phyloP scores from a whole-genome alignment of 192 early-diverging fungal genomes.

The Rhizophagus clarus region DNA sequence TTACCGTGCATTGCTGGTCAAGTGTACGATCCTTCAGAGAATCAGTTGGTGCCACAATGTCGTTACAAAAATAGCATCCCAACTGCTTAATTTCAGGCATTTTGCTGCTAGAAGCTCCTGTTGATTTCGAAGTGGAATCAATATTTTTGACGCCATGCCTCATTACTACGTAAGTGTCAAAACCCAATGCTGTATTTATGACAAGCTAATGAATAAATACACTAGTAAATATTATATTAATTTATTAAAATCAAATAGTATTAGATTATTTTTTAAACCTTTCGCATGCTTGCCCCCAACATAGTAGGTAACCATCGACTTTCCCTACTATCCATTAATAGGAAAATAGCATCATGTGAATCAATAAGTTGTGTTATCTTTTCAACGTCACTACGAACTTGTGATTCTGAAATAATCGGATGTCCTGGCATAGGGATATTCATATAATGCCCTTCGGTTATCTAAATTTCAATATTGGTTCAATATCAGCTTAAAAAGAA shows the following conservation, averaged over 20 bases:
- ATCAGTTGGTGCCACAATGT: constrained; percentile 95
- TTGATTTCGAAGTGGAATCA: constrained; percentile 9
- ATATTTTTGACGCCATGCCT: constrained; percentile 75
- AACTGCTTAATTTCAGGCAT: constrained; percentile 44
- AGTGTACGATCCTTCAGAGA: constrained; percentile 91
- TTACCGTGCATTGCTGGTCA: constrained; percentile 99
- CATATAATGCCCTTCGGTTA: constrained; percentile 67
- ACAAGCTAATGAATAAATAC: constrained; percentile 60
- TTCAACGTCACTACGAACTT: constrained; percentile 48
- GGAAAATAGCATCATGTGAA: constrained; percentile 83
- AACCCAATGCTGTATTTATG: constrained; percentile 93
- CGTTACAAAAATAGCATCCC: constrained; percentile 99
- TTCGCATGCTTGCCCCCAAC: constrained; percentile 70
- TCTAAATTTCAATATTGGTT: constrained; percentile 41
- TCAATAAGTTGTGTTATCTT: constrained; percentile 67
- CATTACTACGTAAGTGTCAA: constrained; percentile 96
- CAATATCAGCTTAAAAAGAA: not conserved
- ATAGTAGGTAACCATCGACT: constrained; percentile 95
- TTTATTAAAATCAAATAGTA: not conserved
- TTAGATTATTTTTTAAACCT: constrained; percentile 32
- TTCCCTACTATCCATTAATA: constrained; percentile 95
- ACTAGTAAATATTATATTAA: no score
- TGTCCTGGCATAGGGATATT: constrained; percentile 99
- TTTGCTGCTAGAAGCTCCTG: constrained; percentile 3
- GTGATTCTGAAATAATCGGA: constrained; percentile 48